Base-by-base conservation (phyloP, 345 rosid genomes). In the Salix suchowensis region DNA sequence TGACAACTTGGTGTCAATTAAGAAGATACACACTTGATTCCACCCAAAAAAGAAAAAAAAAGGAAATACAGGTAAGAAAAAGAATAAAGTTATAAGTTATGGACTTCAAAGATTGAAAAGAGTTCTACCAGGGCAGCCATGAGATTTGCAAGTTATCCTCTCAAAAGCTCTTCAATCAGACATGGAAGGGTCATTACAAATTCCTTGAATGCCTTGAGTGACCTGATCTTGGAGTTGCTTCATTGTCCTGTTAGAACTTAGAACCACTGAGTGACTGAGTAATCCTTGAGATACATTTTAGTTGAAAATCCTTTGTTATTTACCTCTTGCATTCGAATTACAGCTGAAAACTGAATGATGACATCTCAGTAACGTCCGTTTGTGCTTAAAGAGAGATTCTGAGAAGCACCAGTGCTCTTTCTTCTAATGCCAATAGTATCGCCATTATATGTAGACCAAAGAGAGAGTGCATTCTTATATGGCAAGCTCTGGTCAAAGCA, bases 381-480 rank as follows among this genome's bases (percentile, higher is more conserved):
- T 32, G 42, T 7, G 23, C 64, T 71, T 3, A 34, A 11, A 14
- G 70, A 67, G 21, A 23, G 23, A 61, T 6, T 58, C 14, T 23
- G 68, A 44, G 84, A 66, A 65, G 74, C 75, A 32, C 71, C 79
- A 19, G 5, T n/a, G 15, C 55, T 77, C 81, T 69, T 86, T 52
- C 71, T 76, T 26, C 72, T 72, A 24, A 44, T 50, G 67, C 73
- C 68, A 30, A 80, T 54, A 7, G 79, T 54, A 70, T 90, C 90
- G 40, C 84, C 88, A 69, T 88, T 80, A 78, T 83, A 89, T 26
- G 94, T 84, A 73, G 87, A 86, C 83, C 88, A 85, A 9, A 86
- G 55, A 19, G 85, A 73, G 26, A 81, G 67, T 68, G 86, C 83
- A 2, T 79, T 77, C 40, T 73, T 83, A 70, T 73, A 71, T 6